Conservation (phyloP, 306 rosid genomes). For the Malus sieversii region DNA sequence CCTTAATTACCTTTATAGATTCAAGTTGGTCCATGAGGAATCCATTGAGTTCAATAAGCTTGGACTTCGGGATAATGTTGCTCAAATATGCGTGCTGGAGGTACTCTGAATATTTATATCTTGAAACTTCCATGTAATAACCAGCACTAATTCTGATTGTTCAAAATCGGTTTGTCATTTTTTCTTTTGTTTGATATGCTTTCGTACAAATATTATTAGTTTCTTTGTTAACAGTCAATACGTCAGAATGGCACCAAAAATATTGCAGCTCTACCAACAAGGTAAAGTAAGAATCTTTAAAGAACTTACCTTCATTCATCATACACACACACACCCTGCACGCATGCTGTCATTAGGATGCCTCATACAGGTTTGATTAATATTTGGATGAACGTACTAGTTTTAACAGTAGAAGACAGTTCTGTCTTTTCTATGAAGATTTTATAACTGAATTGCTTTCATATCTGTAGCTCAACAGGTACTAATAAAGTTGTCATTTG, state of each 20-base stretch:
- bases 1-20: conserved; percentile 35
- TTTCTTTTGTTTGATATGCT: not conserved
- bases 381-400: not conserved
- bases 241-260: conserved; percentile 25
- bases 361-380: not conserved
- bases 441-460: not conserved
- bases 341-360: not conserved
- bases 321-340: not conserved
- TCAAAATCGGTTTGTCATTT: not conserved
- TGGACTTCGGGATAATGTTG: conserved; percentile 94
- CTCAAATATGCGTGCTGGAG: conserved; percentile 89
- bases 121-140: not conserved
- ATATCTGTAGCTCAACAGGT: conserved; percentile 45
- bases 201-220: not conserved
- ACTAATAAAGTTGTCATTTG: conserved; percentile 67
- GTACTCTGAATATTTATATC: conserved; percentile 27
- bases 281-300: conserved; percentile 37
- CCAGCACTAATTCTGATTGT: not conserved
- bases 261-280: conserved; percentile 32
- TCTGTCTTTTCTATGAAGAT: not conserved
- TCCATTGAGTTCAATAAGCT: conserved; percentile 71
- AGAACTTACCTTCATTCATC: conserved; percentile 6
- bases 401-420: not conserved
- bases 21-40: conserved; percentile 75
- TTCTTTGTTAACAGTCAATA: conserved; percentile 35